A percentile compares a stretch with the other conserved stretches of the same genome.
These are phyloP conservation scores for Rhynchospora pubera DNA, from an alignment of 176 grass and related monocot genomes.

Conservation along the genomic window DNA sequence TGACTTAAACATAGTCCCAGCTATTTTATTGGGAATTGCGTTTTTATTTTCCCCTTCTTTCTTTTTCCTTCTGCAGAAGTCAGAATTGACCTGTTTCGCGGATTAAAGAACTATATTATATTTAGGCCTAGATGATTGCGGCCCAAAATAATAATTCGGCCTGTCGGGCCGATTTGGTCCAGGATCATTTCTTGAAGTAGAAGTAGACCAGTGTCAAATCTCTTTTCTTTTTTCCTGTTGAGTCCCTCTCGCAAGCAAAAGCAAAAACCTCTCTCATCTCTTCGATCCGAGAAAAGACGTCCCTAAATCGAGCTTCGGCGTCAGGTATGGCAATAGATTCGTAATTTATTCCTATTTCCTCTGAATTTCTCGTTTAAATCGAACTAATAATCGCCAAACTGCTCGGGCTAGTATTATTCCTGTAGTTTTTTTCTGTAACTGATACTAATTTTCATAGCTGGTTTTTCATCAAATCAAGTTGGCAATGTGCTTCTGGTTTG, in stretches of 20 bases:
- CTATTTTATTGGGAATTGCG: too few species aligned
- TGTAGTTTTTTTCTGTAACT: too few species aligned
- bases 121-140: background rate
- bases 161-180: background rate
- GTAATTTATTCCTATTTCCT: background rate
- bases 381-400: too few species aligned
- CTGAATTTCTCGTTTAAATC: background rate
- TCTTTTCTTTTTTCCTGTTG: background rate
- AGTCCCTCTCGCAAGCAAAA: constrained; percentile 7
- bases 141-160: background rate
- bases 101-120: background rate
- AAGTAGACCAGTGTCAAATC: background rate
- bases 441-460: too few species aligned
- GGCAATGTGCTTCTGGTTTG: too few species aligned
- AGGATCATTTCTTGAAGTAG: background rate
- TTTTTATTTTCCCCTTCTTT: too few species aligned
- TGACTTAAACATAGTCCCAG: too few species aligned
- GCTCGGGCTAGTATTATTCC: too few species aligned
- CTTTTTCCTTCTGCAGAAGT: too few species aligned
- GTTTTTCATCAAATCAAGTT: too few species aligned
- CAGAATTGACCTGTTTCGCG: too few species aligned
- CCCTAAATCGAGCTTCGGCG: background rate
- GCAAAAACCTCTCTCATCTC: background rate
- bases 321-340: background rate
- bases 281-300: constrained; percentile 3